Evolutionary conservation across 225 moss, liverwort and hornwort genomes (phyloP).

Genomic region (Marchantia polymorpha): DNA sequence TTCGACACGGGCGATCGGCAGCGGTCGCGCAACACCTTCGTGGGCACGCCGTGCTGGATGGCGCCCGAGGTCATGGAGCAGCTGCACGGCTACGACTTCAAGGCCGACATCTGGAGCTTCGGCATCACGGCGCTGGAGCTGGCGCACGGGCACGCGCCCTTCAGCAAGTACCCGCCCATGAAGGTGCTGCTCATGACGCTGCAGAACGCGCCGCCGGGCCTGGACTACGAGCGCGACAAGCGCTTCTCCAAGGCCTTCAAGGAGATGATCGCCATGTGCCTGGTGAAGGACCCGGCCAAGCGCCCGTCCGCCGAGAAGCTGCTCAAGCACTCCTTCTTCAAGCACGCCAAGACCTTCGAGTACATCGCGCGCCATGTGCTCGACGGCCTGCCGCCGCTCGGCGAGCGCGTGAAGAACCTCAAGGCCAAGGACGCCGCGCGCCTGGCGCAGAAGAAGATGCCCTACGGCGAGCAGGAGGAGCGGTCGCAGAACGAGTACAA

Average conservation of each 20-base stretch:
- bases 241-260: slow-evolving; percentile 90
- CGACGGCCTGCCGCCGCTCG: slow-evolving; percentile 75
- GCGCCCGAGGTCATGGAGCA: slow-evolving; percentile 99
- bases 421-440: slow-evolving; percentile 74
- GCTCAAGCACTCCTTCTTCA: slow-evolving; percentile 92
- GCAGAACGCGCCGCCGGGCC: slow-evolving; percentile 93
- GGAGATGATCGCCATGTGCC: slow-evolving; percentile 98
- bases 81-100: slow-evolving; percentile 95
- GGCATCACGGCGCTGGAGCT: slow-evolving; percentile 98
- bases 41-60: slow-evolving; percentile 99
- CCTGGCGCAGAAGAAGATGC: slow-evolving; percentile 92
- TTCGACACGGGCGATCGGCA: slow-evolving; percentile 96
- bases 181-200: slow-evolving; percentile 99
- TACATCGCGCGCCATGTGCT: slow-evolving; percentile 68
- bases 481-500: slow-evolving; percentile 91
- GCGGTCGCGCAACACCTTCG: slow-evolving; percentile 89
- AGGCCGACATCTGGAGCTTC: slow-evolving; percentile 98
- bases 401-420: slow-evolving; percentile 65
- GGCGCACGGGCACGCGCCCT: slow-evolving; percentile 96
- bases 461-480: slow-evolving; percentile 83
- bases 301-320: slow-evolving; percentile 91
- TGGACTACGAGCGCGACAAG: slow-evolving; percentile 85
- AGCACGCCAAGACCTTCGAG: slow-evolving; percentile 69
- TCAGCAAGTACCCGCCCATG: slow-evolving; percentile 94
- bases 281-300: slow-evolving; percentile 88